A percentile compares a stretch with the other conserved stretches of the same genome.
Evolutionary conservation across 1,284 basidiomycete species (phyloP).

Genomic region (Leccinum fallax): DNA sequence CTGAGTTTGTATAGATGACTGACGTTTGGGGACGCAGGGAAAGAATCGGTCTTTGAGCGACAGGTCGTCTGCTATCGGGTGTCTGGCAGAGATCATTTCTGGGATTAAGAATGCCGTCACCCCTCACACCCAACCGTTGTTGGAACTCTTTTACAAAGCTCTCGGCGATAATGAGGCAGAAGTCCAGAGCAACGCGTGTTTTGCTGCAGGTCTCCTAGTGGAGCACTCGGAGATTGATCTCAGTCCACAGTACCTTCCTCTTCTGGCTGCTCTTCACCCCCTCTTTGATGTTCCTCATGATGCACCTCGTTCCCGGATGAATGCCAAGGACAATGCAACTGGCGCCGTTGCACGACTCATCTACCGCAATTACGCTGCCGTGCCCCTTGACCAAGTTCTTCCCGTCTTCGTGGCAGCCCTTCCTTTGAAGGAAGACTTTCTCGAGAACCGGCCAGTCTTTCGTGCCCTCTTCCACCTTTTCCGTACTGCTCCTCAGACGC

Average conservation of each 20-base stretch:
- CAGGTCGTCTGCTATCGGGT: conserved; percentile 91
- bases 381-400: conserved; percentile 91
- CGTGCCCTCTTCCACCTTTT: conserved; percentile 89
- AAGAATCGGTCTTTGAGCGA: conserved; percentile 88
- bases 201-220: conserved; percentile 90
- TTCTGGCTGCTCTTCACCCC: conserved; percentile 82
- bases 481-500: conserved; percentile 69
- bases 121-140: conserved; percentile 81
- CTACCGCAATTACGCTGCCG: conserved; percentile 75
- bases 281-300: conserved; percentile 76
- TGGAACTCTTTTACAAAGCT: conserved; percentile 83
- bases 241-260: conserved; percentile 77
- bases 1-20: background rate
- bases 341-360: conserved; percentile 93
- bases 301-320: conserved; percentile 64
- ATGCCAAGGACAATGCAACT: conserved; percentile 94
- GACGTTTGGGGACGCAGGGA: conserved; percentile 50
- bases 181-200: conserved; percentile 96
- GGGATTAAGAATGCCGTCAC: conserved; percentile 91
- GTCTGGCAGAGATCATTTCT: conserved; percentile 93
- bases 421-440: conserved; percentile 86
- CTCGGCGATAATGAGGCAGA: conserved; percentile 87
- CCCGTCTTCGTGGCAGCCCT: conserved; percentile 78
- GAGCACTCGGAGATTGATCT: conserved; percentile 88
- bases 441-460: conserved; percentile 92